Conservation (phyloP, 257 asterid genomes). For the Fraxinus cuspidata region DNA sequence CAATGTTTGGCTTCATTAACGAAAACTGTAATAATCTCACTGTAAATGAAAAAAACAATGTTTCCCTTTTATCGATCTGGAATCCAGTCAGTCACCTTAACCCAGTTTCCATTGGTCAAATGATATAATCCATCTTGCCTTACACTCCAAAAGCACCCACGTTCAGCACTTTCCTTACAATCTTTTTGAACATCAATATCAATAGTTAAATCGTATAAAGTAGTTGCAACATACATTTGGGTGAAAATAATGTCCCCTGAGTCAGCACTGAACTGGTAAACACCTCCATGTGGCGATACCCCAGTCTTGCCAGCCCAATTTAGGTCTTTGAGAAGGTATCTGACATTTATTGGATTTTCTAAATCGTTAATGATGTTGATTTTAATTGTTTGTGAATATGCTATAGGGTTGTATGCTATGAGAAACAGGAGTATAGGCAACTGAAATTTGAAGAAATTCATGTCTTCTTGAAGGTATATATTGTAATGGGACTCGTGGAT, state of each 20-base stretch:
- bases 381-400: not conserved
- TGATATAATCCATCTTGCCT: not conserved
- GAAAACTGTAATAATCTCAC: not conserved
- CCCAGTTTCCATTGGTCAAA: not conserved
- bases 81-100: not conserved
- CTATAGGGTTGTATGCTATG: too few relatives aligned
- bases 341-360: not conserved
- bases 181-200: not conserved
- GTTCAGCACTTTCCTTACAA: not conserved
- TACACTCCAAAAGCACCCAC: not conserved
- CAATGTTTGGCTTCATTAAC: not conserved
- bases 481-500: not conserved
- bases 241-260: not conserved
- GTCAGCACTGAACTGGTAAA: not conserved
- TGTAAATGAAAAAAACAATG: not conserved
- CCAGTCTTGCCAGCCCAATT: rapidly evolving
- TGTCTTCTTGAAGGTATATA: not conserved
- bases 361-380: not conserved
- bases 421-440: too few relatives aligned
- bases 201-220: not conserved
- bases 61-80: not conserved
- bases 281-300: not conserved
- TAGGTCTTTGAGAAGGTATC: not conserved
- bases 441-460: too few relatives aligned
- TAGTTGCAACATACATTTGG: not conserved